Percentiles rank a stretch among this genome's conserved stretches.
Evolutionary conservation across 148 eudicot genomes (phyloP).

Genomic region (Heliamphora exappendiculata): DNA sequence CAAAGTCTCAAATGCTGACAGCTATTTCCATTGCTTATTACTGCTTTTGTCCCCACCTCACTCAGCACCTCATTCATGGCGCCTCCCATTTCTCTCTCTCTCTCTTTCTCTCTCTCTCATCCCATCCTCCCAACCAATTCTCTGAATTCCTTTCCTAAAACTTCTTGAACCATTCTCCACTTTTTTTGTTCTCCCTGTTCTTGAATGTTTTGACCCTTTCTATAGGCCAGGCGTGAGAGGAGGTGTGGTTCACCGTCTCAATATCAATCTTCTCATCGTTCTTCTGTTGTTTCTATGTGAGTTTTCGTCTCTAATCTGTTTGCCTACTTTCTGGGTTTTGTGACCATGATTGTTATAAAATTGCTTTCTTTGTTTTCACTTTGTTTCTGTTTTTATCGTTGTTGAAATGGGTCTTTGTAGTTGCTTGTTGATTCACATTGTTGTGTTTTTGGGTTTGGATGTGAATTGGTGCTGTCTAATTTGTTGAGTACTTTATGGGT

Average conservation of each 20-base stretch:
- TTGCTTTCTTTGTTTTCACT: conserved; percentile 11
- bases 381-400: no score
- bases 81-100: conserved; percentile 10
- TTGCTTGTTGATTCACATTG: conserved; percentile 19
- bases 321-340: conserved; percentile 8
- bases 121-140: background rate
- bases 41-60: conserved; percentile 35
- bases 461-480: no score
- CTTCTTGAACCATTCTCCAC: background rate
- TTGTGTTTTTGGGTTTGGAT: conserved; percentile 16
- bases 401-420: no score
- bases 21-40: conserved; percentile 30
- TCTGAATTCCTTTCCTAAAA: background rate
- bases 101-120: background rate
- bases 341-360: no score
- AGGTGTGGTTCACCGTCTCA: conserved; percentile 14
- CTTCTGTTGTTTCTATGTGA: conserved; percentile 49
- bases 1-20: conserved; percentile 18
- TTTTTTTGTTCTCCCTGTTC: no score
- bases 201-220: background rate
- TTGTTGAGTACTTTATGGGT: no score
- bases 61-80: conserved; percentile 42
- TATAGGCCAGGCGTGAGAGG: conserved; percentile 23
- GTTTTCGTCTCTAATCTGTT: conserved; percentile 18
- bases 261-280: conserved; percentile 12